These are phyloP conservation scores for Discostella stelligeroides DNA, from an alignment of 108 stramenopile genomes.

Conservation along the genomic window DNA sequence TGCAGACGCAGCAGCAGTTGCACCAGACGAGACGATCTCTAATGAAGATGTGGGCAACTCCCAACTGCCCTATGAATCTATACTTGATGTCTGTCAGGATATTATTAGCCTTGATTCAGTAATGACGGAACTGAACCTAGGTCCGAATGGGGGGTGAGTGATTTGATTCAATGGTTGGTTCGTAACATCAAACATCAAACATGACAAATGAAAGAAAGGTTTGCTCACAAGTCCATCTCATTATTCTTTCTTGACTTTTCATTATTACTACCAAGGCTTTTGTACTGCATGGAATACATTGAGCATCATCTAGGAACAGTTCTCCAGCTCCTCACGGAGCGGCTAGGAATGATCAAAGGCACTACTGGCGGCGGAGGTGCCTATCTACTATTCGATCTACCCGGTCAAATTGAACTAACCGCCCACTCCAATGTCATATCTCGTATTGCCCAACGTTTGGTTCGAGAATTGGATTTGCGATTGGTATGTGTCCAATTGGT, in stretches of 20 bases:
- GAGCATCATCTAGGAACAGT: conserved; percentile 72
- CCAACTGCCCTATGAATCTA: conserved; percentile 70
- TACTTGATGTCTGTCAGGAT: conserved; percentile 82
- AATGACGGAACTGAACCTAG: conserved; percentile 89
- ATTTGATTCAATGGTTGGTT: background rate
- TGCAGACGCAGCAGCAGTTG: conserved; percentile 8
- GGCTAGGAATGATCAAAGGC: conserved; percentile 30
- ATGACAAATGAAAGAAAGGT: too few relatives aligned
- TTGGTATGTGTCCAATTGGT: conserved; percentile 94
- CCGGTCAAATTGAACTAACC: conserved; percentile 97
- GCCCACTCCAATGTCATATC: conserved; percentile 85
- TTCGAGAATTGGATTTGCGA: conserved; percentile 80
- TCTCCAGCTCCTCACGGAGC: conserved; percentile 48
- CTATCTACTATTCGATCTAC: conserved; percentile 95
- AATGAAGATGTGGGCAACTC: conserved; percentile 22
- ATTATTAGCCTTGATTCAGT: conserved; percentile 82
- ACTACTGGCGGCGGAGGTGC: conserved; percentile 11
- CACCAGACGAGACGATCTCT: background rate
- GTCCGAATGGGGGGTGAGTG: conserved; percentile 92
- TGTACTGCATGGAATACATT: conserved; percentile 98
- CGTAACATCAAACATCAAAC: too few relatives aligned
- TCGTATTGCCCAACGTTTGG: conserved; percentile 67
- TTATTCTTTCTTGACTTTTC: background rate
- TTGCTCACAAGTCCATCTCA: background rate
- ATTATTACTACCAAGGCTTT: conserved; percentile 11